Base-by-base conservation (phyloP, 768 basidiomycete species). In the Boletus rex-veris region DNA sequence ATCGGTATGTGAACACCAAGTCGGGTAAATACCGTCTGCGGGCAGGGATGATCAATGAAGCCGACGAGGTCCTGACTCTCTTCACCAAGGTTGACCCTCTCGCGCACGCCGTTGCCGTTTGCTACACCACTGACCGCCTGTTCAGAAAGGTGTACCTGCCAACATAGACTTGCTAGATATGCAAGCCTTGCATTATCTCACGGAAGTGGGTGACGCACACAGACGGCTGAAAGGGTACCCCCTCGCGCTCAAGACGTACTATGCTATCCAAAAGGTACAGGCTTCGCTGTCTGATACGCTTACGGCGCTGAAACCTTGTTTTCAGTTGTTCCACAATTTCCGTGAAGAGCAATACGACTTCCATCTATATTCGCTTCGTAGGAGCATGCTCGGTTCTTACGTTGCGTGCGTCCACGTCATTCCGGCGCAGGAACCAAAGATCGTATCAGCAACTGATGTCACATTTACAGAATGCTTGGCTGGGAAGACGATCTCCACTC, bases 281-380 rank as follows among this genome's bases (percentile, higher is more conserved):
- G 31, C 18, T 43, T 53, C 45, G 50, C 42, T 21, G 21, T 56
- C 15, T 21, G 52, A 48, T 28, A 30, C 31, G 56, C 41, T 39
- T 33, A 30, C 36, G 33, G 43, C 19, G 43, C 44, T 63, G 35
- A 19, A 63, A 49, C 45, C 15, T 48, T 48, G 19, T 31, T 45
- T 28, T 38, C 55, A 91, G 90, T 73, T 86, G 15, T 98, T 96
- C 68, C 80, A 86, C 49, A 88, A 89, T 48, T 81, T 90, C 58
- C 92, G 97, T 58, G 93, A 98, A 60, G 95, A 97, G 64, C 94
- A 98, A 71, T 98, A 88, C 62, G 97, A 99, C 70, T 99, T 99
- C 78, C 97, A 99, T 68, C 84, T 88, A 7, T 99, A 98, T 70
- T 91, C 91, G 59, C 60, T 98, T 60, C 85, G 97, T 49, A 93